phyloP scores from a whole-genome alignment of 1,139 yeast genomes.

The Nakaseomyces nivariensis region DNA sequence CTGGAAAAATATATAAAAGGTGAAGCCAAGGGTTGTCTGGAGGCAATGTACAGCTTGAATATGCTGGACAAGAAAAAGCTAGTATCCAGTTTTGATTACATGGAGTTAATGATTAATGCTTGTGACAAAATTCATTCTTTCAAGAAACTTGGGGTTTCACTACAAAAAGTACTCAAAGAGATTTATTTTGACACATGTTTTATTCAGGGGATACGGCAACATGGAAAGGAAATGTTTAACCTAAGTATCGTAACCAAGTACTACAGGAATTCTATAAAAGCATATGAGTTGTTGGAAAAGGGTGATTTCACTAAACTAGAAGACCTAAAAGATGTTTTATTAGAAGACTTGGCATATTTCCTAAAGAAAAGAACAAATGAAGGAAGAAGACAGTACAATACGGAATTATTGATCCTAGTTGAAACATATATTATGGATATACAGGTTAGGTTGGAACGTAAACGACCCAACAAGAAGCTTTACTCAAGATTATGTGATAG shows the following conservation, averaged over 20 bases:
- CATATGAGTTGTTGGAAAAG: background rate
- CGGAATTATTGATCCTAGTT: conserved; percentile 1
- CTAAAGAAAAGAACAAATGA: background rate
- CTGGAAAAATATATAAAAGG: conserved; percentile 17
- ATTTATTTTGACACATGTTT: background rate
- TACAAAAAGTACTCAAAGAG: conserved; percentile 6
- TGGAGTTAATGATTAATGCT: conserved; percentile 4
- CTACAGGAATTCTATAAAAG: background rate
- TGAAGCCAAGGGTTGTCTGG: conserved; percentile 13
- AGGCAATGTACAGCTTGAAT: conserved; percentile 13
- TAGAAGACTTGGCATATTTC: background rate
- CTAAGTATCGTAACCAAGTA: background rate
- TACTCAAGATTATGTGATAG: background rate
- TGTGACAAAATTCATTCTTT: conserved; percentile 4
- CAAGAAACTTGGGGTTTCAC: conserved; percentile 8
- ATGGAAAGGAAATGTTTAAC: background rate
- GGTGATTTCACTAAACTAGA: background rate
- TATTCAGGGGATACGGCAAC: background rate
- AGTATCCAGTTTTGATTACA: background rate
- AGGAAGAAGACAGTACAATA: background rate
- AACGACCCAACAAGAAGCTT: background rate
- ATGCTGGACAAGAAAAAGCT: conserved; percentile 8
- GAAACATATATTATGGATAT: conserved; percentile 3
- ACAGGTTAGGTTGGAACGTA: background rate
- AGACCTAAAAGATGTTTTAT: background rate